Percentiles rank a stretch among this genome's conserved stretches.
Conservation (phyloP, 768 basidiomycete species). For the Scleroderma bovista region DNA sequence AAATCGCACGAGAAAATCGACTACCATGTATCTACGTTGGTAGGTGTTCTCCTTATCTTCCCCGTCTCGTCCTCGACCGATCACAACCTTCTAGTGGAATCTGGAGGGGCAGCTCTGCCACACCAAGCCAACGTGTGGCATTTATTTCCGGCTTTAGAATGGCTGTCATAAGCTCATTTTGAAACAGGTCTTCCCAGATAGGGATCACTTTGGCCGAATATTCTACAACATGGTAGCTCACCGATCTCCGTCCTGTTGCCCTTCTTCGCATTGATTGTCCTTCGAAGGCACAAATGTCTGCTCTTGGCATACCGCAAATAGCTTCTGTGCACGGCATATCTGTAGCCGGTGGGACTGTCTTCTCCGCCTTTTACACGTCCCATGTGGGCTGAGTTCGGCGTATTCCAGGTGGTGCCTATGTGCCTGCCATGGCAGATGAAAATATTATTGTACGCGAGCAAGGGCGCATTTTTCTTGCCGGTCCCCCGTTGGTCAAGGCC, state of each 20-base stretch:
- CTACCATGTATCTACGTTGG: conserved; percentile 91
- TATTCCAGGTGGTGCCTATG: conserved; percentile 75
- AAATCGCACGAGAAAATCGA: conserved; percentile 87
- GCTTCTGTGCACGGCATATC: conserved; percentile 92
- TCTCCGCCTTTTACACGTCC: not conserved
- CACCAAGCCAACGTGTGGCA: conserved; percentile 73
- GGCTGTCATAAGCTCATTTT: conserved; percentile 1
- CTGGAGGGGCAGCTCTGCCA: conserved; percentile 88
- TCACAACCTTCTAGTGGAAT: conserved; percentile 60
- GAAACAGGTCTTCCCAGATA: conserved; percentile 82
- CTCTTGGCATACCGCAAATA: conserved; percentile 85
- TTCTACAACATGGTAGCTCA: conserved; percentile 88
- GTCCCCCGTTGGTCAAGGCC: conserved; percentile 91
- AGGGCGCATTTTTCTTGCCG: conserved; percentile 90
- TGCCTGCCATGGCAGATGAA: conserved; percentile 95
- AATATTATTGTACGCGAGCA: conserved; percentile 88
- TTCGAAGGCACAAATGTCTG: conserved; percentile 83
- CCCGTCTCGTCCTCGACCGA: conserved; percentile 2
- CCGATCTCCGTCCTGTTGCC: conserved; percentile 1
- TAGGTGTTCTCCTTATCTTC: conserved; percentile 31
- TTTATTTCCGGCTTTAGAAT: not conserved
- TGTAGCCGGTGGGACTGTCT: conserved; percentile 57
- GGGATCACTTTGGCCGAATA: conserved; percentile 92
- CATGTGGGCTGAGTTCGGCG: conserved; percentile 5
- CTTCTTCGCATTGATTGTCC: conserved; percentile 6